A percentile compares a stretch with the other conserved stretches of the same genome.
Evolutionary conservation across 345 rosid species (phyloP).

Genomic region (Rhizophora apiculata): DNA sequence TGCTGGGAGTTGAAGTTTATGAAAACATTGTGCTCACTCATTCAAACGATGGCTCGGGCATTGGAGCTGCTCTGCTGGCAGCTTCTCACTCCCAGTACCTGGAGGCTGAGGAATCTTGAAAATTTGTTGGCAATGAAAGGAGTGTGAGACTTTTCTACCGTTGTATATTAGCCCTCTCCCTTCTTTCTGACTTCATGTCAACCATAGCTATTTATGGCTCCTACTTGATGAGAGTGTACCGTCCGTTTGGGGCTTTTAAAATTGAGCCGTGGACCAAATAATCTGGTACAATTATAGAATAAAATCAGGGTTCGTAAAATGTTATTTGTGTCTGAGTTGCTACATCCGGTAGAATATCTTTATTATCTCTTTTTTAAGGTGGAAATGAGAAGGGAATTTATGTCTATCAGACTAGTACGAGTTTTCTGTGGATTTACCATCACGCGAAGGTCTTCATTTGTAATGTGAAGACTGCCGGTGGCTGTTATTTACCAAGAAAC

Average conservation of each 20-base stretch:
- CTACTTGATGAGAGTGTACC: slow-evolving; percentile 7
- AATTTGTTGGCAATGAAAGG: background rate
- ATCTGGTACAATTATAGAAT: background rate
- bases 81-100: slow-evolving; percentile 70
- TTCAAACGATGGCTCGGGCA: slow-evolving; percentile 74
- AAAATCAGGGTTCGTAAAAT: slow-evolving; percentile 15
- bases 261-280: slow-evolving; percentile 7
- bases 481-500: no score
- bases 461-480: no score
- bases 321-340: slow-evolving; percentile 1
- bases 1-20: slow-evolving; percentile 55
- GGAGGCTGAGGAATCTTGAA: slow-evolving; percentile 19
- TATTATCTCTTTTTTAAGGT: background rate
- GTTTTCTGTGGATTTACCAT: no score
- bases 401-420: background rate
- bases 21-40: slow-evolving; percentile 36
- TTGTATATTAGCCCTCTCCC: background rate
- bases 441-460: no score
- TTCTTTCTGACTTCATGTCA: background rate
- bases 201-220: background rate
- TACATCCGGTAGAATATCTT: background rate
- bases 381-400: background rate
- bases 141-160: background rate
- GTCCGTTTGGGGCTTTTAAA: background rate
- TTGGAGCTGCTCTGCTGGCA: slow-evolving; percentile 78